Evolutionary conservation across 345 rosid species (phyloP).

Genomic region (Firmiana major): DNA sequence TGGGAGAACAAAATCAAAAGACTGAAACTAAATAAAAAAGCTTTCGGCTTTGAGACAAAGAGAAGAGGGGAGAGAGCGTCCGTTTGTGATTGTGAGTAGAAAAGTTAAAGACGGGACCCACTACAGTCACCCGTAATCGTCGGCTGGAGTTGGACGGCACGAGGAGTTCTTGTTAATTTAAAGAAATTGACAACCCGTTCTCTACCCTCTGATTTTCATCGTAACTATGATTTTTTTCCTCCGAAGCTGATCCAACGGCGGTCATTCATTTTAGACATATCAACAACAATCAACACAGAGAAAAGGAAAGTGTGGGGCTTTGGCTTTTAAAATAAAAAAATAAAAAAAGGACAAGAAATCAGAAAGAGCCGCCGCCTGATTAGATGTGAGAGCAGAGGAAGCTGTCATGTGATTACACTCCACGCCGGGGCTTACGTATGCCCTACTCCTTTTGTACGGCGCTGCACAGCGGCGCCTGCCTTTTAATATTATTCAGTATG

Average conservation of each 20-base stretch:
- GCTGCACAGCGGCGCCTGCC: constrained; percentile 28
- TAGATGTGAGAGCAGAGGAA: constrained; percentile 36
- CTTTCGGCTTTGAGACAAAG: neutral
- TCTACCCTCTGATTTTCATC: neutral
- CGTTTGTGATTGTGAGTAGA: constrained; percentile 1
- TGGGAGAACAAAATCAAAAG: neutral
- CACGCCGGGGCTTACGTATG: constrained; percentile 28
- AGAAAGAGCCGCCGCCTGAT: constrained; percentile 40
- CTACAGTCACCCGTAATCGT: constrained; percentile 62
- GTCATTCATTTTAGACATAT: neutral
- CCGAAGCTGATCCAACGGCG: constrained; percentile 13
- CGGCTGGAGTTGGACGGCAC: constrained; percentile 55
- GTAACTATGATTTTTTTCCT: neutral
- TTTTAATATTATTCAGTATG: neutral
- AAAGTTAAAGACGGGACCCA: constrained; percentile 34
- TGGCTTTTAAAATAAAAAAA: neutral
- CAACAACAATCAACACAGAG: neutral
- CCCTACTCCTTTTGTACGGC: constrained; percentile 41
- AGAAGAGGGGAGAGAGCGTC: neutral
- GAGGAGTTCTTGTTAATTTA: neutral
- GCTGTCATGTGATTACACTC: constrained; percentile 27
- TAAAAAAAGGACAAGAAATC: neutral
- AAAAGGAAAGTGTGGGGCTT: constrained; percentile 10
- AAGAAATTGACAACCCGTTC: neutral
- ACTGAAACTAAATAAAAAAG: neutral